phyloP scores from a whole-genome alignment of 129 eudicot genomes.

The Dittrichia graveolens region DNA sequence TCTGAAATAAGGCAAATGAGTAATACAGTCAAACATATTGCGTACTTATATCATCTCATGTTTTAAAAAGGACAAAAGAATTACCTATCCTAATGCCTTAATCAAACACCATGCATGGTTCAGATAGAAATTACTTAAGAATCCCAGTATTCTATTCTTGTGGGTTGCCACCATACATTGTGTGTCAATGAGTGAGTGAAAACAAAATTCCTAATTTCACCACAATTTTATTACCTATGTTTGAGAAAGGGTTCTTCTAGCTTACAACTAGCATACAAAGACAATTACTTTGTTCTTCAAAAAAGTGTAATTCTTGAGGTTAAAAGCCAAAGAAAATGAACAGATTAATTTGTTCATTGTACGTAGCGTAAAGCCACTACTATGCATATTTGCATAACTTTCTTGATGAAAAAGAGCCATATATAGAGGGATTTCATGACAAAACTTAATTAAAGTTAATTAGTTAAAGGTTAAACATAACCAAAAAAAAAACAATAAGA shows the following conservation, averaged over 20 bases:
- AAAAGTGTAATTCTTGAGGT: constrained; percentile 6
- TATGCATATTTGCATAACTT: no score
- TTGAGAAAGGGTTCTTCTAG: not conserved
- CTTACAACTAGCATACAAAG: not conserved
- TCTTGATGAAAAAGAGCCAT: no score
- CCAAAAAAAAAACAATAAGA: not conserved
- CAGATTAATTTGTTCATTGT: no score
- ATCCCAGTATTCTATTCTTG: not conserved
- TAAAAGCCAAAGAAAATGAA: not conserved
- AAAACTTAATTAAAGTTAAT: no score
- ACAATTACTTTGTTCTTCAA: not conserved
- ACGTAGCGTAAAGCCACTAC: no score
- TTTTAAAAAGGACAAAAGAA: not conserved
- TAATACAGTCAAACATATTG: not conserved
- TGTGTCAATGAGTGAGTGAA: not conserved
- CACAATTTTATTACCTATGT: not conserved
- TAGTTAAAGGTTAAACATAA: not conserved
- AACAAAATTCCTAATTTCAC: not conserved
- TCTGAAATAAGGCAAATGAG: constrained; percentile 35
- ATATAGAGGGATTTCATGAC: no score
- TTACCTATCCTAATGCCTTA: not conserved
- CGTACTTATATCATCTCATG: not conserved
- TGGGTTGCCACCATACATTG: not conserved
- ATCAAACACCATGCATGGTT: not conserved
- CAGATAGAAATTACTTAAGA: not conserved